phyloP scores from a whole-genome alignment of 108 stramenopile genomes.

The Conticribra guillardii region DNA sequence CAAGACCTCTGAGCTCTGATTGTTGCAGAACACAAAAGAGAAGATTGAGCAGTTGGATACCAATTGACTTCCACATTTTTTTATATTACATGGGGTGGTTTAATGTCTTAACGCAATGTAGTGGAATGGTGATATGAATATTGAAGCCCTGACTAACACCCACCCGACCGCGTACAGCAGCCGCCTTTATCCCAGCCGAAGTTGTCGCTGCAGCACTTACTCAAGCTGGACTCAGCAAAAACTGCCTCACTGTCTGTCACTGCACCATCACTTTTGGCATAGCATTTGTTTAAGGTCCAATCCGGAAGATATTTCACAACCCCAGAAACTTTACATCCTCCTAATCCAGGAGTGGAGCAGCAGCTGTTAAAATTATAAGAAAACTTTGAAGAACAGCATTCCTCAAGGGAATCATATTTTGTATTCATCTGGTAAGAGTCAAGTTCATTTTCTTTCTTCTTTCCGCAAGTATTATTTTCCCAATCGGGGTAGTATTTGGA shows the following conservation, averaged over 20 bases:
- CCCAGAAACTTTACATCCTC: slow-evolving; percentile 6
- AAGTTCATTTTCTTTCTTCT: slow-evolving; percentile 4
- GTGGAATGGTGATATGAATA: too few species aligned
- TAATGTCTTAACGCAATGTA: too few species aligned
- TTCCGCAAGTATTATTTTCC: background rate
- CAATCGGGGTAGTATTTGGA: slow-evolving; percentile 18
- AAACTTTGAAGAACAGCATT: slow-evolving; percentile 25
- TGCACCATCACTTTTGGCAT: slow-evolving; percentile 4
- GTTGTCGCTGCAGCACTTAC: background rate
- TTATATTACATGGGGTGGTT: too few species aligned
- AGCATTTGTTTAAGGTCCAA: slow-evolving; percentile 1
- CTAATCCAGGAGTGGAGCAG: slow-evolving; percentile 7
- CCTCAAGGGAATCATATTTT: slow-evolving; percentile 29
- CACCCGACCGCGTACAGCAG: slow-evolving; percentile 4
- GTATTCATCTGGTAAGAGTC: background rate
- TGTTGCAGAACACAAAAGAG: too few species aligned
- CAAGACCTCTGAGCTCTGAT: too few species aligned
- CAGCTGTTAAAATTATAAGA: slow-evolving; percentile 1
- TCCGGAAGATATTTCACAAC: slow-evolving; percentile 3
- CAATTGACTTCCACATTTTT: too few species aligned
- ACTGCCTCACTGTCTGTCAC: background rate
- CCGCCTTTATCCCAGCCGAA: slow-evolving; percentile 5
- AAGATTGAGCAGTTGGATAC: too few species aligned
- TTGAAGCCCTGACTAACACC: too few species aligned
- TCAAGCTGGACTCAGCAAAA: background rate